These are phyloP conservation scores for Symbiotaphrina buchneri DNA, from an alignment of 495 filamentous ascomycete genomes.

Conservation along the genomic window DNA sequence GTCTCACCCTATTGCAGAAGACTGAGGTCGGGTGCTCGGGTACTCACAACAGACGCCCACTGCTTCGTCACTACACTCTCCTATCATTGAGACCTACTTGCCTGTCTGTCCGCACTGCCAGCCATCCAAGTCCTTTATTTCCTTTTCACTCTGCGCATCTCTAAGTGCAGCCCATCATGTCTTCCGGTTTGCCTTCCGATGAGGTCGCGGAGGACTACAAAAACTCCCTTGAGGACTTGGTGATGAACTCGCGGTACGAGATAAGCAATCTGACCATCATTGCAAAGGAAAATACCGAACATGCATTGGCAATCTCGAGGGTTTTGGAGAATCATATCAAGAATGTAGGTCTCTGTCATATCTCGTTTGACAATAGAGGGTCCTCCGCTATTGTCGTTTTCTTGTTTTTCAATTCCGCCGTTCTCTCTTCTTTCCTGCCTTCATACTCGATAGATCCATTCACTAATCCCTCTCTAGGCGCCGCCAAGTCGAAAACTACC, in stretches of 20 bases:
- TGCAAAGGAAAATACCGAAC: slow-evolving; percentile 85
- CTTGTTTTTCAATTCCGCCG: slow-evolving; percentile 1
- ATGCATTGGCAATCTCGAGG: slow-evolving; percentile 76
- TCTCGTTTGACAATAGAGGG: slow-evolving; percentile 1
- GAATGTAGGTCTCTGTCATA: slow-evolving; percentile 55
- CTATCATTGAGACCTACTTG: too few species aligned
- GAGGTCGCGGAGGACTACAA: slow-evolving; percentile 92
- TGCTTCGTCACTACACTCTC: too few species aligned
- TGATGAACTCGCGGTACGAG: slow-evolving; percentile 69
- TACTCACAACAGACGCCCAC: too few species aligned
- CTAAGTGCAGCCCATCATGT: slow-evolving; percentile 54
- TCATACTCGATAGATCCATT: slow-evolving; percentile 5
- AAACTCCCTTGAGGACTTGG: slow-evolving; percentile 76
- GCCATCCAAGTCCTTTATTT: too few species aligned
- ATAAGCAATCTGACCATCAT: slow-evolving; percentile 93
- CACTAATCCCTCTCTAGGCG: slow-evolving; percentile 29
- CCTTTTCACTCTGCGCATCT: too few species aligned
- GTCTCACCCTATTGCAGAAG: too few species aligned
- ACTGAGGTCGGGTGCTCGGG: too few species aligned
- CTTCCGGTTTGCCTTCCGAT: slow-evolving; percentile 45
- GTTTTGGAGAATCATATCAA: slow-evolving; percentile 81
- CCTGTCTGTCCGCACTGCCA: too few species aligned
- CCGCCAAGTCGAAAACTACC: slow-evolving; percentile 72
- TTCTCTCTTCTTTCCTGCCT: slow-evolving; percentile 3
- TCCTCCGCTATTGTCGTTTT: background rate